Percentiles rank a stretch among this genome's conserved stretches.
Conservation (phyloP, 768 basidiomycete genomes). For the Psilocybe sp. region DNA sequence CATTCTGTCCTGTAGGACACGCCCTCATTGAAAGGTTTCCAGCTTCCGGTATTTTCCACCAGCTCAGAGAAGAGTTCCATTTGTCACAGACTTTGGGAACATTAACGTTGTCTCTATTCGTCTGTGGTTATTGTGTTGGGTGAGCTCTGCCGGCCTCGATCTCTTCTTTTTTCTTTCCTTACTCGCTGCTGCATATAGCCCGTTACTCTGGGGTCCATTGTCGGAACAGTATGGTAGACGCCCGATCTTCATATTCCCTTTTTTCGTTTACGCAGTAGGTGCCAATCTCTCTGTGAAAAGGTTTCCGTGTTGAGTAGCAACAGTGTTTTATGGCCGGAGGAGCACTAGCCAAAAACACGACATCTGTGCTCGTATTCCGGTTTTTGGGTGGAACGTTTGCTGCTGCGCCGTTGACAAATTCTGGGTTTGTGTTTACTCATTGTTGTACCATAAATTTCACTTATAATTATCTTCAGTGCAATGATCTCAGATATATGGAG, state of each 20-base stretch:
- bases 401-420: constrained; percentile 65
- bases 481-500: constrained; percentile 65
- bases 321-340: constrained; percentile 62
- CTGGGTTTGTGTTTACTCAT: constrained; percentile 41
- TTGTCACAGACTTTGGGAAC: constrained; percentile 50
- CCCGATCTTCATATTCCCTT: constrained; percentile 54
- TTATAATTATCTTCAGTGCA: constrained; percentile 19
- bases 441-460: background rate
- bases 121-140: constrained; percentile 68
- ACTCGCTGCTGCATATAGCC: constrained; percentile 21
- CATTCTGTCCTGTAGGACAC: background rate
- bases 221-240: constrained; percentile 59
- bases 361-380: constrained; percentile 63
- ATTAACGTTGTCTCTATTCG: constrained; percentile 60
- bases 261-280: constrained; percentile 51
- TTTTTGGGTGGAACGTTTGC: constrained; percentile 73
- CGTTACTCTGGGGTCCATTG: constrained; percentile 57
- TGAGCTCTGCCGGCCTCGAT: constrained; percentile 8
- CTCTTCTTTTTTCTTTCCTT: background rate
- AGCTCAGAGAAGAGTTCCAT: constrained; percentile 43
- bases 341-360: constrained; percentile 59
- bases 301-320: background rate
- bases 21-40: background rate
- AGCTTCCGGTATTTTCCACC: constrained; percentile 46
- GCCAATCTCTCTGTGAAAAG: constrained; percentile 1